These are phyloP conservation scores for Xanthoceras sorbifolium DNA, from an alignment of 345 rosid species.

Conservation along the genomic window DNA sequence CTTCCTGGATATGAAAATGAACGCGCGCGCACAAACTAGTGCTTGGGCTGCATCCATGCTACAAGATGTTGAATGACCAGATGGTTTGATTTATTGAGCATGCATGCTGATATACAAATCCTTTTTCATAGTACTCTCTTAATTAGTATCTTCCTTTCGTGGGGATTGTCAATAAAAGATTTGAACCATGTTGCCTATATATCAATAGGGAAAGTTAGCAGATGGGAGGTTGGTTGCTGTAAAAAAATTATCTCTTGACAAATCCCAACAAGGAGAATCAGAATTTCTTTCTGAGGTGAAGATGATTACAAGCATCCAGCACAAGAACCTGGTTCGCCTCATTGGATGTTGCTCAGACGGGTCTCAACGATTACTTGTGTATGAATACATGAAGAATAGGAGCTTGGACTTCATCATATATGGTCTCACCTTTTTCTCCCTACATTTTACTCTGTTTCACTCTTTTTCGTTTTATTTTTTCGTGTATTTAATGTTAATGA, in stretches of 20 bases:
- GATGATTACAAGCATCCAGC: conserved; percentile 79
- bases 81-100: no score
- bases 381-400: conserved; percentile 64
- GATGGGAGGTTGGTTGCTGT: conserved; percentile 61
- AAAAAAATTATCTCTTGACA: conserved; percentile 47
- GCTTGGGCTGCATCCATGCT: no score
- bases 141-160: not conserved
- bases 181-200: not conserved
- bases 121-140: not conserved
- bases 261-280: conserved; percentile 68
- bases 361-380: conserved; percentile 59
- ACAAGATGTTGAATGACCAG: no score
- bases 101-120: not conserved
- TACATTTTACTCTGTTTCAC: no score
- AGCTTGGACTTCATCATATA: conserved; percentile 65
- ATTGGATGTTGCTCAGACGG: conserved; percentile 70
- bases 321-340: conserved; percentile 69
- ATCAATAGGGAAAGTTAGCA: conserved; percentile 52
- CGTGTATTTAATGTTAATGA: not conserved
- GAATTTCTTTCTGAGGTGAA: conserved; percentile 71
- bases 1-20: no score
- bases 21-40: no score
- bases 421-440: conserved; percentile 29
- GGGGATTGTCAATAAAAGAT: not conserved
- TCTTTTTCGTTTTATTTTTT: not conserved